Base-by-base conservation (phyloP, 208 protist species). In the Leishmania major region DNA sequence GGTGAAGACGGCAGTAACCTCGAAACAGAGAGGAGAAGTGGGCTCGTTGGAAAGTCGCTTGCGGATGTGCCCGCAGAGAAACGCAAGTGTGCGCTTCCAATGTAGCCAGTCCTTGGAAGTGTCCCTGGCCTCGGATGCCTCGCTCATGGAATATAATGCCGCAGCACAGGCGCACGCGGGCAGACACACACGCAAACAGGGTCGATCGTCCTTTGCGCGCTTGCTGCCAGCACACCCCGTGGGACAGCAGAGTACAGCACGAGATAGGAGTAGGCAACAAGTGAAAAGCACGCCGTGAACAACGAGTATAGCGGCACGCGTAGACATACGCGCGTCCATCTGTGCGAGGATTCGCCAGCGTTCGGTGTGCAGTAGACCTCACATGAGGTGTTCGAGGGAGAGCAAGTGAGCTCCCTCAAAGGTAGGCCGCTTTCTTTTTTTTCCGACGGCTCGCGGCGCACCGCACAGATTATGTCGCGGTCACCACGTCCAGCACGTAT, bases 211-310 rank as follows among this genome's bases (percentile, higher is more conserved):
- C 69, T 74, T 74, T 31, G 40, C 25, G 22, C 11, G 43, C 69
- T 31, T 74, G 43, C 45, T 3, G 22, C 22, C 25, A 17, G 15
- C 43, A 40, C 45, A 53, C 28, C 43, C 35, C 69, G 69, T 53
- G 19, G 69, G 13, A 53, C 51, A 64, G 78, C 49, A 55, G 77
- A 78, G 49, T 75, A n/a, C 25, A 82, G 10, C 15, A 51, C 8
- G 17, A 37, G n/a, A 62, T 31, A 40, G 35, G 40, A 49, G 35
- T 35, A 31, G 25, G 72, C 13, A 62, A 60, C 43, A 59, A 67
- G 28, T 15, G 43, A 55, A 73, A 43, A 2, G 45, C 17, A 80
- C 25, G 45, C 45, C 28, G 69, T 53, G 25, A 31, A 2, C 7
- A 49, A 31, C 37, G 43, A 49, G 69, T 37, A 35, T 2, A 74